These are phyloP conservation scores for Cordyceps cateniannulata DNA, from an alignment of 2,329 filamentous ascomycete species.

Conservation along the genomic window DNA sequence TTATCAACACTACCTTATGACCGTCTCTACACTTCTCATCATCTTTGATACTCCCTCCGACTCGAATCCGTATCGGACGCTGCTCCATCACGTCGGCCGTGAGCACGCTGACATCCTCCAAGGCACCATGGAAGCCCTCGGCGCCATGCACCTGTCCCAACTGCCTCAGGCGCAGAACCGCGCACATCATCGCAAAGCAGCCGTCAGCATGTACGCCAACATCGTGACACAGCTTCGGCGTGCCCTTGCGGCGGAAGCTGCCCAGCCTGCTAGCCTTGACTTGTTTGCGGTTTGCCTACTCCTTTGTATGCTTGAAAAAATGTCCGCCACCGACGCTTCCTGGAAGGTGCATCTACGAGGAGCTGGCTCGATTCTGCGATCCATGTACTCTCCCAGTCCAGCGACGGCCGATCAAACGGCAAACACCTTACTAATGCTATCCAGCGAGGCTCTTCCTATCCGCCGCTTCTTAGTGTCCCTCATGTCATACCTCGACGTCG, in stretches of 20 bases:
- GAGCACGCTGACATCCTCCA: constrained; percentile 29
- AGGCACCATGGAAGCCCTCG: constrained; percentile 32
- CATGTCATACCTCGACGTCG: constrained; percentile 32
- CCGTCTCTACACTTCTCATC: constrained; percentile 35
- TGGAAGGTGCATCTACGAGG: constrained; percentile 32
- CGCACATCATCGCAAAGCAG: constrained; percentile 28
- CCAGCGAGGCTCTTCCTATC: background rate
- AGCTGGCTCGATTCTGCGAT: constrained; percentile 29
- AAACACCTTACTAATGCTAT: background rate
- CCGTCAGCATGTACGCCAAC: constrained; percentile 31
- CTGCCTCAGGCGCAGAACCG: constrained; percentile 26
- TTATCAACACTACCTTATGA: constrained; percentile 29
- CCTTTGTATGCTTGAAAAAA: constrained; percentile 15
- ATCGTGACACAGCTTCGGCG: constrained; percentile 23
- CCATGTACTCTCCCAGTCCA: constrained; percentile 14
- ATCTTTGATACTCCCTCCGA: constrained; percentile 32
- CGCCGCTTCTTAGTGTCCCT: constrained; percentile 30
- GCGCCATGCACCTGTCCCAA: constrained; percentile 33
- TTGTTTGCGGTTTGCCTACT: constrained; percentile 19
- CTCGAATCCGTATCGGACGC: constrained; percentile 33
- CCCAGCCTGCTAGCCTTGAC: constrained; percentile 19
- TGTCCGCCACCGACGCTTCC: constrained; percentile 21
- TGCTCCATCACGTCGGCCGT: constrained; percentile 36
- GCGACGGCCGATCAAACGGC: background rate
- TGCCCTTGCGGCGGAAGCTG: constrained; percentile 14